Base-by-base conservation (phyloP, 2,329 filamentous ascomycete genomes). In the Anthostomella pinea region DNA sequence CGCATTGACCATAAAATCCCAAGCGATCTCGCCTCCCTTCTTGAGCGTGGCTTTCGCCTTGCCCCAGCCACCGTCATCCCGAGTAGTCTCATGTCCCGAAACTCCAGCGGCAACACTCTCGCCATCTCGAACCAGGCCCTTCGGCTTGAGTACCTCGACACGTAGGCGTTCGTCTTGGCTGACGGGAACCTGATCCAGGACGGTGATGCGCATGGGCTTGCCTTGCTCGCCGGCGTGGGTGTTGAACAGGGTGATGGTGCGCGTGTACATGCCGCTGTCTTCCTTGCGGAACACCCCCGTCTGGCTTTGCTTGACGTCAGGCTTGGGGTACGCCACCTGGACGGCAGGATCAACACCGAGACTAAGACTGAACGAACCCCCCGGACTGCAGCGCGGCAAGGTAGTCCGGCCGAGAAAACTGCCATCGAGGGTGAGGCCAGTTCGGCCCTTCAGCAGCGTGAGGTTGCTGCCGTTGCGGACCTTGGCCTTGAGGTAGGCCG, bases 101-200 rank as follows among this genome's bases (percentile, higher is more conserved):
- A 46, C 49, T 0, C 70, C 71, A 1, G 64, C 56, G 0, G 49
- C 28, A 3, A 73, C 61, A 2, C 51, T 39, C 1, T 63, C 49
- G 1, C 69, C 68, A 1, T 63, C 66, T 3, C 57, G 44, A 1
- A 50, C 50, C 26, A 83, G 45, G 0, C 73, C 75, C 3, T 58
- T 58, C 1, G 79, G 79, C 13, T 59, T 54, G 11, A 69, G 45
- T 20, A 81, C 52, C 2, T 72, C 68, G 7, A 83, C 67, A 4
- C 65, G 63, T 5, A 83, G 59, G 25, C 68, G 63, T 53, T 81
- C 77, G 35, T 82, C 77, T 54, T 81, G 70, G 15, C 70, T 77
- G n/a, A 81, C 64, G 3, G 78, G 79, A 2, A 81, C 63, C 57
- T 83, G 78, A 43, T 83, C 79, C 3, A 77, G 53, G 17, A 82